A percentile compares a stretch with the other conserved stretches of the same genome.
Conservation (phyloP, 1,284 basidiomycete genomes). For the Cystodermella granulosa region DNA sequence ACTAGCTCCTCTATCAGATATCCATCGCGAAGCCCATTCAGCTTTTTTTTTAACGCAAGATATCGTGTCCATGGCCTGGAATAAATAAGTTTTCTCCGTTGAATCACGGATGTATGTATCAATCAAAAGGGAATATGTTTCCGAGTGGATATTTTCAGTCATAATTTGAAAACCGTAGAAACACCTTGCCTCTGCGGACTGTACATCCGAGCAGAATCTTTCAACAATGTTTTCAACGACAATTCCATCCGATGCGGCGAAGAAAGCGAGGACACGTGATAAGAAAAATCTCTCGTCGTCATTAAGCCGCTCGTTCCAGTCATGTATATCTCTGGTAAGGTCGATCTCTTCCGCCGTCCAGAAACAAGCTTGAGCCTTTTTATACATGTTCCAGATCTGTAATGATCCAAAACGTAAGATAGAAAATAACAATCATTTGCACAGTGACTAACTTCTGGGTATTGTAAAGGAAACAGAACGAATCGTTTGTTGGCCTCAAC, state of each 20-base stretch:
- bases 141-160: slow-evolving; percentile 98
- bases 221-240: slow-evolving; percentile 97
- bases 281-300: slow-evolving; percentile 91
- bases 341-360: slow-evolving; percentile 99
- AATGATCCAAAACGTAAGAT: too few relatives aligned
- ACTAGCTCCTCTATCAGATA: slow-evolving; percentile 74
- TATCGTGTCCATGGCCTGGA: slow-evolving; percentile 92
- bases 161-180: slow-evolving; percentile 99
- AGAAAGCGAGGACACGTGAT: slow-evolving; percentile 94
- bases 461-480: slow-evolving; percentile 92
- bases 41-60: slow-evolving; percentile 90
- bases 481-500: slow-evolving; percentile 79
- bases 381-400: slow-evolving; percentile 98
- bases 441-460: slow-evolving; percentile 63
- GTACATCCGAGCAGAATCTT: slow-evolving; percentile 91
- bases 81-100: slow-evolving; percentile 78
- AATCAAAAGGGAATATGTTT: slow-evolving; percentile 96
- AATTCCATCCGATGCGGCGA: slow-evolving; percentile 94
- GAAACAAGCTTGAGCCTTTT: slow-evolving; percentile 86
- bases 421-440: too few relatives aligned
- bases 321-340: slow-evolving; percentile 82
- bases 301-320: slow-evolving; percentile 89
- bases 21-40: slow-evolving; percentile 93
- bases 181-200: slow-evolving; percentile 91
- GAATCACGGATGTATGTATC: slow-evolving; percentile 96